Base-by-base conservation (phyloP, 768 basidiomycete genomes). In the Termitomyces sp. region DNA sequence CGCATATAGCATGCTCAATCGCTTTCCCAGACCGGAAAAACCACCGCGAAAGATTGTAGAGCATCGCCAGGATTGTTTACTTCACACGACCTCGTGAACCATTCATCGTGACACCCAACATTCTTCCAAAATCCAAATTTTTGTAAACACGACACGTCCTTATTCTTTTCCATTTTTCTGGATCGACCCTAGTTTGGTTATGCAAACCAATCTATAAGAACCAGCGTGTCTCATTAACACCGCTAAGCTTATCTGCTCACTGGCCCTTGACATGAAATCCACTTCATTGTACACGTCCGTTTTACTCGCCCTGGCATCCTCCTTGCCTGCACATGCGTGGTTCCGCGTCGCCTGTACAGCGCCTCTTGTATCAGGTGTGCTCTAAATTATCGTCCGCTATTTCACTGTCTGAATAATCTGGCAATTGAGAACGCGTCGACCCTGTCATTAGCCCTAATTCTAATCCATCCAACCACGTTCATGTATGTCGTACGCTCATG, bases 311-410 rank as follows among this genome's bases (percentile, higher is more conserved):
- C 55, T 70, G 49, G 46, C 62, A 22, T 64, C 62, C 36, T 65
- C 68, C 20, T 55, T 64, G 28, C 51, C 65, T 32, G 66, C 65
- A 15, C 60, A 72, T 57, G 76, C 75, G 8, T 80, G 76, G 79
- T 79, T 80, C 65, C 75, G 76, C 42, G 75, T 78, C 50, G 69
- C 76, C 7, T 79, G 78, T 57, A 76, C 77, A 12, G 67, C 61
- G 20, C 78, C 78, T 20, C 69, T 79, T 46, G 76, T 80, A 1
- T 70, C 73, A 71, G 76, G 78, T 77, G 12, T 38, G 60, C 51
- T n/a, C n/a, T n/a, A 45, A 28, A 36, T n/a, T 35, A 36, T 35
- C 13, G 36, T n/a, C 22, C 28, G n/a, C 9, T 11, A 22, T 53
- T 28, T 35, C 5, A 35, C 18, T 38, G 49, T 32, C 39, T 33